Evolutionary conservation across 1,284 basidiomycete genomes (phyloP), one percentile per base, ranked within the genome.

Genomic region (Boletus calvinii): DNA sequence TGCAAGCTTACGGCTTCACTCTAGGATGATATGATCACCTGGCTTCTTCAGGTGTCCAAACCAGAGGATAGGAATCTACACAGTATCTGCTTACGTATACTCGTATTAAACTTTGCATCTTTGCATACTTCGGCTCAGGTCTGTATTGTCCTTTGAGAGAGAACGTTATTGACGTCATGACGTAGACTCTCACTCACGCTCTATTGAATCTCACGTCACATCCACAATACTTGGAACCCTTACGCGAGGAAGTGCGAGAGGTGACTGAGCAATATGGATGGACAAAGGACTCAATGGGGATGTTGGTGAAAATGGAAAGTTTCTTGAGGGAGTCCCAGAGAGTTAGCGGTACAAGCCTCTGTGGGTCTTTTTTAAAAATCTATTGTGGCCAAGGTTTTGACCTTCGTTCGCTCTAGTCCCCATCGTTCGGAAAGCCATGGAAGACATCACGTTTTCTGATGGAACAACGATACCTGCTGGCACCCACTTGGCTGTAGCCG

Each of bases 1-100:
- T 38, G 36, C 20, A 37, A 48, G 40, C 59, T 58, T 15, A 54
- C 34, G 31, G 47, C 31, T 42, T 39, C 18, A 36, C n/a, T 48
- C n/a, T 46, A 77, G 74, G 71, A 71, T 43, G 75, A 78, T 59
- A 59, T 77, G 65, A 62, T 79, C 10, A 67, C 68, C 20, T 77
- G 77, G 76, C 60, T 79, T n/a, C 67, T 78, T 59, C 72, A 73
- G n/a, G 66, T 65, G 15, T 69, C 71, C 12, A 57, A 55, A 46
- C 68, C 59, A 30, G 63, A 62, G 39, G 66, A 68, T 24, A 63
- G 59, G 54, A 72, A 62, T 42, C 60, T 68, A 43, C 66, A 55
- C 22, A 67, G 62, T 46, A 64, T 68, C 45, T 72, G 60, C 48
- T 62, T 72, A 43, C 69, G 76, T 31, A 67, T 79, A 50, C 65